A percentile compares a stretch with the other conserved stretches of the same genome.
Evolutionary conservation across 2,329 filamentous ascomycete genomes (phyloP).

Genomic region (Metarhizium robertsii): DNA sequence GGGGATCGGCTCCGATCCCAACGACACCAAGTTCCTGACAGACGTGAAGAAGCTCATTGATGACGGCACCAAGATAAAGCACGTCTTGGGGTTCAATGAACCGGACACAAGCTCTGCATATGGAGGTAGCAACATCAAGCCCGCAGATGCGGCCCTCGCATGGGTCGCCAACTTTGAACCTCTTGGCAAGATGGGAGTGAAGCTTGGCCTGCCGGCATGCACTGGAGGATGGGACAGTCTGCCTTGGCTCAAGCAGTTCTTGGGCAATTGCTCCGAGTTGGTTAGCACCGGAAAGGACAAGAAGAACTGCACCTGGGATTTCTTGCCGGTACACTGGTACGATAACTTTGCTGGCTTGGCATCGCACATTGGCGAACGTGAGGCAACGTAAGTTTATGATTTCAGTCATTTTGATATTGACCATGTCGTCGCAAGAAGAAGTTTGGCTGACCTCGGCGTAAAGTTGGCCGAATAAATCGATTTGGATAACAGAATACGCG

Average conservation of each 20-base stretch:
- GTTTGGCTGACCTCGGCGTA: neutral
- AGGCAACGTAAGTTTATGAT: slow-evolving; percentile 21
- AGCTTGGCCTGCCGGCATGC: slow-evolving; percentile 61
- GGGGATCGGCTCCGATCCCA: slow-evolving; percentile 42
- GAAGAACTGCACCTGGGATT: slow-evolving; percentile 52
- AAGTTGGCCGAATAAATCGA: slow-evolving; percentile 49
- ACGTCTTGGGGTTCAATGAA: slow-evolving; percentile 73
- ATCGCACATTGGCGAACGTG: slow-evolving; percentile 50
- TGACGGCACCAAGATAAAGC: slow-evolving; percentile 46
- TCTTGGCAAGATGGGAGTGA: slow-evolving; percentile 52
- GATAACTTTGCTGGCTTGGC: slow-evolving; percentile 61
- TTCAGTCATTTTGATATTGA: neutral
- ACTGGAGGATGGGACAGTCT: slow-evolving; percentile 53
- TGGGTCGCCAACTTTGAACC: slow-evolving; percentile 69
- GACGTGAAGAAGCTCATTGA: slow-evolving; percentile 46
- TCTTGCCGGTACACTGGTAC: slow-evolving; percentile 58
- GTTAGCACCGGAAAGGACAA: slow-evolving; percentile 31
- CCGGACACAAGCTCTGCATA: slow-evolving; percentile 49
- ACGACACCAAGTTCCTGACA: slow-evolving; percentile 51
- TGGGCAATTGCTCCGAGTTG: slow-evolving; percentile 51
- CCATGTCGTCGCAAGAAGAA: too few species aligned
- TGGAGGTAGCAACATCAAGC: slow-evolving; percentile 55
- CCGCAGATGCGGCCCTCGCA: slow-evolving; percentile 50
- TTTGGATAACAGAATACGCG: slow-evolving; percentile 78
- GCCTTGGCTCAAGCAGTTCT: slow-evolving; percentile 58